phyloP scores from a whole-genome alignment of 805 yeast species.

The Wickerhamiella kazuoi region DNA sequence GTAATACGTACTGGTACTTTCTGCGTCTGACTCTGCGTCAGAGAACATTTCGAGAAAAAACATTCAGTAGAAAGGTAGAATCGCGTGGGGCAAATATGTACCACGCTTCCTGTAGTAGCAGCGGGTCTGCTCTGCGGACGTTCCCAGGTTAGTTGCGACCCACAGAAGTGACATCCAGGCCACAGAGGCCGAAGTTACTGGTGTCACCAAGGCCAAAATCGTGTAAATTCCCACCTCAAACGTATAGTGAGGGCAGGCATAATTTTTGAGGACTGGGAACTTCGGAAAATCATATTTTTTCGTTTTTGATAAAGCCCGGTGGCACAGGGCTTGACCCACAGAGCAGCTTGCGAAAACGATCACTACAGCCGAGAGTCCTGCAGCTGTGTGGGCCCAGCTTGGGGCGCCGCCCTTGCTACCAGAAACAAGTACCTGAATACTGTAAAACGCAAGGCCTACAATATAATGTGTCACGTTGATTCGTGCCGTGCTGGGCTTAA shows the following conservation, averaged over 20 bases:
- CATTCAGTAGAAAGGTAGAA: slow-evolving; percentile 5
- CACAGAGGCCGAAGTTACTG: slow-evolving; percentile 7
- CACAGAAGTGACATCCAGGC: slow-evolving; percentile 15
- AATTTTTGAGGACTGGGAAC: slow-evolving; percentile 24
- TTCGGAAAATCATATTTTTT: slow-evolving; percentile 37
- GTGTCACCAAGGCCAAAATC: slow-evolving; percentile 11
- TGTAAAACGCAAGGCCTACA: slow-evolving; percentile 38
- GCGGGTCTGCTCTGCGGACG: slow-evolving; percentile 33
- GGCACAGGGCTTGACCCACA: slow-evolving; percentile 31
- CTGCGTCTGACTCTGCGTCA: neutral
- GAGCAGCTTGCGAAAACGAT: slow-evolving; percentile 23
- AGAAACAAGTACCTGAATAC: slow-evolving; percentile 6
- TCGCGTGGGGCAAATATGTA: slow-evolving; percentile 3
- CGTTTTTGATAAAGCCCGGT: slow-evolving; percentile 31
- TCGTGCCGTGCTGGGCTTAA: slow-evolving; percentile 25
- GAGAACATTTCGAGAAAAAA: neutral
- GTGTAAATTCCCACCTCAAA: slow-evolving; percentile 39
- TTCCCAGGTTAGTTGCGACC: slow-evolving; percentile 28
- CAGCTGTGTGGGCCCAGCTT: neutral
- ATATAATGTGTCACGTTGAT: slow-evolving; percentile 44
- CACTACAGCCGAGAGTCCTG: slow-evolving; percentile 6
- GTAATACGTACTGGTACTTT: too few relatives aligned
- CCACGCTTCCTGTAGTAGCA: slow-evolving; percentile 24
- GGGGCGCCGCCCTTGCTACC: neutral
- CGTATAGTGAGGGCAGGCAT: slow-evolving; percentile 45